These are phyloP conservation scores for Lithohypha guttulata DNA, from an alignment of 2,329 filamentous ascomycete species.

Conservation along the genomic window DNA sequence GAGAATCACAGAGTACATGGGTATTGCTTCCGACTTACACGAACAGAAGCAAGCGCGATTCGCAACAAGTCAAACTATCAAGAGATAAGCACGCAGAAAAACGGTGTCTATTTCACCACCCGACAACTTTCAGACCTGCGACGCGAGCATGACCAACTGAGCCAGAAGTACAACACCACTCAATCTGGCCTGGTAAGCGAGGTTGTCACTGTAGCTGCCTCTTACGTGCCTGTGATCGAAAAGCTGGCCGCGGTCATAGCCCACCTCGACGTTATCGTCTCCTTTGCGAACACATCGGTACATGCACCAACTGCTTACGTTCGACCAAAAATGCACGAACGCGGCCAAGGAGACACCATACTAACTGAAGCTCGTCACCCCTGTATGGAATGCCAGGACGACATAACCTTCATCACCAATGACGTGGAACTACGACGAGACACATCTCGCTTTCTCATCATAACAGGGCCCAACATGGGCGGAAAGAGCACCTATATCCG, in stretches of 20 bases:
- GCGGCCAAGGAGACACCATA: conserved; percentile 77
- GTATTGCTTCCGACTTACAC: conserved; percentile 89
- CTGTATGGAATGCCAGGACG: conserved; percentile 97
- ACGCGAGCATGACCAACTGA: conserved; percentile 86
- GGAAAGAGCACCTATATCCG: conserved; percentile 98
- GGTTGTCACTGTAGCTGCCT: conserved; percentile 84
- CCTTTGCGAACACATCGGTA: conserved; percentile 83
- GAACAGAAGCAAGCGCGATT: conserved; percentile 83
- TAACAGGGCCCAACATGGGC: conserved; percentile 98
- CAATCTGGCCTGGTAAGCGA: conserved; percentile 85
- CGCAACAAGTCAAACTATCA: conserved; percentile 82
- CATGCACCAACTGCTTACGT: conserved; percentile 89
- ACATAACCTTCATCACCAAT: conserved; percentile 97
- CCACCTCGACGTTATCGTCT: conserved; percentile 89
- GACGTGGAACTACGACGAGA: conserved; percentile 73
- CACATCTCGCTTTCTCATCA: conserved; percentile 82
- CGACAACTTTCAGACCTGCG: conserved; percentile 66
- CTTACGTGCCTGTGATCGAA: conserved; percentile 88
- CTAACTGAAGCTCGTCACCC: conserved; percentile 92
- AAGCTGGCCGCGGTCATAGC: conserved; percentile 77
- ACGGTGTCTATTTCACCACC: conserved; percentile 96
- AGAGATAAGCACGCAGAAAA: conserved; percentile 97
- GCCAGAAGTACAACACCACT: conserved; percentile 87
- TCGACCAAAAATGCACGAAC: conserved; percentile 77
- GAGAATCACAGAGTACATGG: conserved; percentile 94